Evolutionary conservation across 805 yeast species (phyloP), one percentile per base, ranked within the genome.

Genomic region (Vanderwaltozyma polyspora): DNA sequence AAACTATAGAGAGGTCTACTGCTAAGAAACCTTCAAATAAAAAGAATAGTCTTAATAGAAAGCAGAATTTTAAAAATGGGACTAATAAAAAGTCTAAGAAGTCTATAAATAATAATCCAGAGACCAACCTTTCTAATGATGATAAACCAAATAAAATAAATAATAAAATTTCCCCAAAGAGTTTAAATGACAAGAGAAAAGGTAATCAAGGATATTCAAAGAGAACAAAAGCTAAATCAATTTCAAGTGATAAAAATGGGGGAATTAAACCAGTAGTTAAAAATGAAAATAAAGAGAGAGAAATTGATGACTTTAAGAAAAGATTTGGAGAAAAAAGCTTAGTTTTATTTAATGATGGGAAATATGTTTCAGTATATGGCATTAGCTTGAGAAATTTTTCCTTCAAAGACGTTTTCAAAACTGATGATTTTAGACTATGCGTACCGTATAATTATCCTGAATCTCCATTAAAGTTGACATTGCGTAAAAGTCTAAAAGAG

Each of bases 361-460:
- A 40, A 17, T 30, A 42, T 29, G 44, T 42, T n/a, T 41, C 50
- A 3, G 39, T 54, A 2, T 53, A 43, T 35, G 48, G 54, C 3
- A 33, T 42, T 18, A 35, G 17, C 18, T 28, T 42, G 4, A 28
- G 32, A 19, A 29, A 35, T 16, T 32, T 37, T n/a, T n/a, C n/a
- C n/a, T n/a, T n/a, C n/a, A n/a, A n/a, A n/a, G n/a, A n/a, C n/a
- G n/a, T n/a, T n/a, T n/a, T n/a, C n/a, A n/a, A n/a, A n/a, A n/a
- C n/a, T n/a, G n/a, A n/a, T n/a, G n/a, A n/a, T n/a, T n/a, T n/a
- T n/a, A n/a, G n/a, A n/a, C n/a, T n/a, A n/a, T n/a, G n/a, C 13
- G 34, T 53, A 11, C 56, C 57, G 3, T 28, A 32, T 10, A 45
- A 49, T 13, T 53, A 53, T 33, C 59, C 59, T n/a, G 36, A 34